phyloP scores from a whole-genome alignment of 2,329 filamentous ascomycete genomes.

The Phyllosticta capitalensis region DNA sequence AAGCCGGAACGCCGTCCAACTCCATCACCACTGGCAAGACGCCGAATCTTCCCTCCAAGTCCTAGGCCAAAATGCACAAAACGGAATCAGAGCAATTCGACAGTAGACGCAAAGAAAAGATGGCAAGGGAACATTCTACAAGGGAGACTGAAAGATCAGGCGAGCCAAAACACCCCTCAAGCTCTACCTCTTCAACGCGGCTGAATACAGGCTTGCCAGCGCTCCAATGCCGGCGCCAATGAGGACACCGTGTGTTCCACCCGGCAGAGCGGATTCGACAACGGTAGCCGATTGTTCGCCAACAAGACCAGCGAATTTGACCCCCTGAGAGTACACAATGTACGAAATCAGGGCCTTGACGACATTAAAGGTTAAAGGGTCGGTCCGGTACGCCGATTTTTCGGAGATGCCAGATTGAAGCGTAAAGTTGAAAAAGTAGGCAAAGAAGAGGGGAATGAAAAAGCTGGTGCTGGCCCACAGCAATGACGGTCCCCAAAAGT shows the following conservation, averaged over 20 bases:
- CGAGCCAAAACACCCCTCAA: neutral
- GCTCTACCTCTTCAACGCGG: conserved; percentile 52
- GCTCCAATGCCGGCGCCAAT: conserved; percentile 59
- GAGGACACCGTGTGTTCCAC: conserved; percentile 60
- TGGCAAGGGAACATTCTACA: neutral
- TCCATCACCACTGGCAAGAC: conserved; percentile 11
- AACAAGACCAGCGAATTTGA: conserved; percentile 54
- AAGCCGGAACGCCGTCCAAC: conserved; percentile 15
- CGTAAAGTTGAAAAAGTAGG: conserved; percentile 88
- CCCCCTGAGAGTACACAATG: conserved; percentile 57
- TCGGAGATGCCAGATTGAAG: conserved; percentile 31
- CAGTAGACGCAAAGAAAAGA: neutral
- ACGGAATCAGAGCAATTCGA: neutral
- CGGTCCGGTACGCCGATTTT: conserved; percentile 48
- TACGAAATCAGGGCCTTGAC: conserved; percentile 75
- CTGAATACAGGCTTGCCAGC: conserved; percentile 66
- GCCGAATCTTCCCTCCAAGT: neutral
- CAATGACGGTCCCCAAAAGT: conserved; percentile 75
- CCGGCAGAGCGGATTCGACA: conserved; percentile 59
- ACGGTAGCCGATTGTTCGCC: conserved; percentile 49
- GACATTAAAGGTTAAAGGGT: conserved; percentile 85
- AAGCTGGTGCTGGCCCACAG: conserved; percentile 69
- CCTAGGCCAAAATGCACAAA: neutral
- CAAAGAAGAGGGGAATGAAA: conserved; percentile 58
- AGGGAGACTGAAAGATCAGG: neutral